Evolutionary conservation across 495 filamentous ascomycete species (phyloP).

Genomic region (Entonaema liquescens): DNA sequence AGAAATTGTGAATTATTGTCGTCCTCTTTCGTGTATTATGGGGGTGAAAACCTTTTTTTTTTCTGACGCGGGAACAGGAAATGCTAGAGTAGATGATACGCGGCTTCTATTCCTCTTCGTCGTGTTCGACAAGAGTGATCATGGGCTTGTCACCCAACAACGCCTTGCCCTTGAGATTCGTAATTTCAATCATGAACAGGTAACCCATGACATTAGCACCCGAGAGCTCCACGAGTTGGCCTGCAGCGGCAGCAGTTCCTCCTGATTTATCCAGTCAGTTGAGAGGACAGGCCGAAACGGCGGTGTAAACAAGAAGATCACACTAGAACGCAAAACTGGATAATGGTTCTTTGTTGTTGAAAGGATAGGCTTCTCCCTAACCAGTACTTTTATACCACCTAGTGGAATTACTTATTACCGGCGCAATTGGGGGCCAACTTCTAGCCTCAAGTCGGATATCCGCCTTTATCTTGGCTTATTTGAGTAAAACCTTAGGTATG

Average conservation of each 20-base stretch:
- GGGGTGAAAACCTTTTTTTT: conserved; percentile 18
- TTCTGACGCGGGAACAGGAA: conserved; percentile 16
- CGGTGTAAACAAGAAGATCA: conserved; percentile 13
- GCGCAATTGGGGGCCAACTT: conserved; percentile 13
- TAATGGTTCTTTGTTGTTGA: conserved; percentile 6
- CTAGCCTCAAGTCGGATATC: conserved; percentile 1
- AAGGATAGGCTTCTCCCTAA: neutral
- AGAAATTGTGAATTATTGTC: conserved; percentile 25
- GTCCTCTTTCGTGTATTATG: conserved; percentile 28
- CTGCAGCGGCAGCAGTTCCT: conserved; percentile 90
- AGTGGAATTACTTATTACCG: neutral
- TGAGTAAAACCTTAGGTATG: conserved; percentile 6
- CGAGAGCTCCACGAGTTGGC: conserved; percentile 82
- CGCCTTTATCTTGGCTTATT: neutral
- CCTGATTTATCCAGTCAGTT: conserved; percentile 60
- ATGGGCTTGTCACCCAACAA: conserved; percentile 84
- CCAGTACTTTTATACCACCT: neutral
- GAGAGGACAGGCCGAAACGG: conserved; percentile 20
- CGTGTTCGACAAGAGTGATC: conserved; percentile 75
- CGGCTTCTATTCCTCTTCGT: conserved; percentile 44
- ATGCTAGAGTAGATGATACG: conserved; percentile 5
- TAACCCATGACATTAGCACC: conserved; percentile 87
- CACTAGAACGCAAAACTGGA: conserved; percentile 16
- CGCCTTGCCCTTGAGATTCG: conserved; percentile 89
- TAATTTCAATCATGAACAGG: conserved; percentile 95